Conservation (phyloP, 306 rosid genomes). For the Lathyrus sativus region DNA sequence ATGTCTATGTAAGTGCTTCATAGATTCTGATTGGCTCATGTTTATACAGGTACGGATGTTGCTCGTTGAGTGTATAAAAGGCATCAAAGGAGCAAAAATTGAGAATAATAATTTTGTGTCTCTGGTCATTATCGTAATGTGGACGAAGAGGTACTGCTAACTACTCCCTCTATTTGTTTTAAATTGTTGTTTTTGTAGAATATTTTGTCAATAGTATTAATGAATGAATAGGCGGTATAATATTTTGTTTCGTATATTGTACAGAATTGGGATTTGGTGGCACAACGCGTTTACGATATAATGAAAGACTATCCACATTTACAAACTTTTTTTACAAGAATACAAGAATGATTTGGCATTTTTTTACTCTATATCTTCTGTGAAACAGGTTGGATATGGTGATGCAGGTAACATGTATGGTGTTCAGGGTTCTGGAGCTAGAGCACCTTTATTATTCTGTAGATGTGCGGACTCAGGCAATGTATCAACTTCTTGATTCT, state of each 20-base stretch:
- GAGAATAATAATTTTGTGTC: constrained; percentile 87
- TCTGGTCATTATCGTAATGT: constrained; percentile 96
- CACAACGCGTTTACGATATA: constrained; percentile 57
- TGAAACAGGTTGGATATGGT: no score
- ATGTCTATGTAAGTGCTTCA: not conserved
- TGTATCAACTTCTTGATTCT: constrained; percentile 97
- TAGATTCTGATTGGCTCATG: constrained; percentile 30
- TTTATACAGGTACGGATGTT: constrained; percentile 58
- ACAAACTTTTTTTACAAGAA: no score
- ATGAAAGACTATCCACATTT: no score
- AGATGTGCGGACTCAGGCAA: constrained; percentile 93
- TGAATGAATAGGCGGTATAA: no score
- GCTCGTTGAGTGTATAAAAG: constrained; percentile 64
- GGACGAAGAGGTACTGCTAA: constrained; percentile 61
- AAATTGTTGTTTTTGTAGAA: no score
- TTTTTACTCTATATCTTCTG: no score
- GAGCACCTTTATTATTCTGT: constrained; percentile 32
- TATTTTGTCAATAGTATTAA: no score
- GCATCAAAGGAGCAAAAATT: constrained; percentile 72
- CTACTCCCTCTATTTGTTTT: not conserved
- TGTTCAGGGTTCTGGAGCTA: no score
- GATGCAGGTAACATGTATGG: no score
- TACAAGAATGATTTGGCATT: no score
- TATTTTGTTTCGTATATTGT: no score
- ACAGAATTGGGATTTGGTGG: no score